Evolutionary conservation across 2,329 filamentous ascomycete species (phyloP).

Genomic region (Talaromyces sp.): DNA sequence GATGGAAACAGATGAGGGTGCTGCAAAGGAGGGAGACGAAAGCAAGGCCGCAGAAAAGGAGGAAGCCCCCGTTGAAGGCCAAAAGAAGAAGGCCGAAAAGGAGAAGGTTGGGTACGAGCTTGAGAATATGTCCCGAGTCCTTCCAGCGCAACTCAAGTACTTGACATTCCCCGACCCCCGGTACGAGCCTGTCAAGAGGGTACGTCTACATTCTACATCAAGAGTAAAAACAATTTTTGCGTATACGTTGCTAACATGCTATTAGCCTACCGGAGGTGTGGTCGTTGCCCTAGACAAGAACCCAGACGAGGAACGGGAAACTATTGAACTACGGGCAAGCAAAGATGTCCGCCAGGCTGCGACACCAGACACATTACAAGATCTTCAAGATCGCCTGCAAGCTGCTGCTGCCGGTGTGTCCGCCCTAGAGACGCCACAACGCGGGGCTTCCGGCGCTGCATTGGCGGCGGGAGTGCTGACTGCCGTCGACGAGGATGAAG

Average conservation of each 20-base stretch:
- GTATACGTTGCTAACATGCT: slow-evolving; percentile 35
- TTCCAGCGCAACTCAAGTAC: slow-evolving; percentile 90
- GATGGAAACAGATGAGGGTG: slow-evolving; percentile 65
- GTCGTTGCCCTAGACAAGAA: slow-evolving; percentile 84
- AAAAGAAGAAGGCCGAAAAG: slow-evolving; percentile 88
- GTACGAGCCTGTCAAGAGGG: slow-evolving; percentile 91
- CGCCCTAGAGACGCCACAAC: slow-evolving; percentile 29
- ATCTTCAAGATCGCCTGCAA: slow-evolving; percentile 37
- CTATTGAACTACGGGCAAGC: slow-evolving; percentile 90
- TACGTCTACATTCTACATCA: slow-evolving; percentile 41
- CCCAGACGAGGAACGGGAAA: slow-evolving; percentile 70
- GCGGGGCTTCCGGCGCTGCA: slow-evolving; percentile 51
- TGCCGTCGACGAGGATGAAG: slow-evolving; percentile 70
- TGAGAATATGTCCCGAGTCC: slow-evolving; percentile 92
- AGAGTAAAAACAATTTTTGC: not conserved
- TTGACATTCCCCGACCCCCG: slow-evolving; percentile 86
- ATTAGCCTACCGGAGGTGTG: slow-evolving; percentile 83
- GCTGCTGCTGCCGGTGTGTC: slow-evolving; percentile 33
- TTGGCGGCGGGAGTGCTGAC: slow-evolving; percentile 77
- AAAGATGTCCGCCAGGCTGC: slow-evolving; percentile 52
- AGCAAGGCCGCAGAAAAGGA: slow-evolving; percentile 50
- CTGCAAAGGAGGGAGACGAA: slow-evolving; percentile 61
- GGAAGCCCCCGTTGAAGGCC: slow-evolving; percentile 49
- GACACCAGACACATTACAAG: slow-evolving; percentile 32
- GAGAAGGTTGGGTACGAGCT: slow-evolving; percentile 96